Evolutionary conservation across 176 grass and related monocot genomes (phyloP), one percentile per base, ranked within the genome.

Genomic region (Triticum urartu): DNA sequence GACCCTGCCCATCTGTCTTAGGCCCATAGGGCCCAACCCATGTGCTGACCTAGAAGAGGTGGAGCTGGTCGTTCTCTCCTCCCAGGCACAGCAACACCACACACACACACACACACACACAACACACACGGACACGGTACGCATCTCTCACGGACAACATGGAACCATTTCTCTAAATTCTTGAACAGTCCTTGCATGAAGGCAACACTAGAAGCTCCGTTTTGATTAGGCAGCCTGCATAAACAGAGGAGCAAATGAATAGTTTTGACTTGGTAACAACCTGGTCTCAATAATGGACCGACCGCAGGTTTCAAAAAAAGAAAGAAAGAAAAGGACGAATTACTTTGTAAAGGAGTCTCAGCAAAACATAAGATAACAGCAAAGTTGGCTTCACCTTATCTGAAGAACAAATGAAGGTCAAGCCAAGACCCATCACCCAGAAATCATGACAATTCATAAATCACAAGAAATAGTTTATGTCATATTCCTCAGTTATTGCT

Each of bases 401-500:
- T 34, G 33, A 72, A 81, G 25, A 42, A 58, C 3, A 72, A 38
- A 88, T 62, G 22, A 68, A 17, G 33, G 43, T 65, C 9, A 72
- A 78, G 67, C 25, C 77, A 35, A 30, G 6, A 77, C 5, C 6
- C 12, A 52, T 86, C 64, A 65, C 7, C 83, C 72, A 72, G 21
- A 83, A 83, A 52, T 61, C 81, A 28, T 7, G 4, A 72, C 28
- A 45, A 15, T 4, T 38, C 30, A 79, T 39, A 61, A 48, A 22
- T 92, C 91, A 90, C 12, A 68, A 67, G 56, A 90, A 25, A 64
- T 85, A n/a, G 21, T 68, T 62, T 68, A 63, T 68, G 24, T 50
- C 58, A 13, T 60, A 82, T 79, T 58, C 78, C 47, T 79, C 85
- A 18, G 59, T 52, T 75, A 62, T 79, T 75, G 85, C 72, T 90